These are phyloP conservation scores for Boletus sp. DNA, from an alignment of 768 basidiomycete genomes.

Conservation along the genomic window DNA sequence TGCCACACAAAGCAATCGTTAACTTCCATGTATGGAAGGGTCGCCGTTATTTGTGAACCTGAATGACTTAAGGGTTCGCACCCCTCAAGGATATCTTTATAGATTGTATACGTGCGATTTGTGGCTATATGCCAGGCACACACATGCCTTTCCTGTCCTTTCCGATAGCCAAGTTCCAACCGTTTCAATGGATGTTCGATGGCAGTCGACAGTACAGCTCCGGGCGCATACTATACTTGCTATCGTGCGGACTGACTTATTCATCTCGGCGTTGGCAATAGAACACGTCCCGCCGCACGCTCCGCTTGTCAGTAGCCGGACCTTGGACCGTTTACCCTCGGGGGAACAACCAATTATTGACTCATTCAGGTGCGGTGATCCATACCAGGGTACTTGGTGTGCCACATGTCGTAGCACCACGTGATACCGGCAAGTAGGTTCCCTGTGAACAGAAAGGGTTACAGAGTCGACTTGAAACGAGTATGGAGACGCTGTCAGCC, in stretches of 20 bases:
- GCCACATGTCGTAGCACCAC: slow-evolving; percentile 11
- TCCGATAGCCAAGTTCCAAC: slow-evolving; percentile 9
- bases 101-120: slow-evolving; percentile 3
- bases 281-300: slow-evolving; percentile 4
- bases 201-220: slow-evolving; percentile 5
- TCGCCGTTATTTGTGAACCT: slow-evolving; percentile 11
- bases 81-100: slow-evolving; percentile 14
- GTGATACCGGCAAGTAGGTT: slow-evolving; percentile 32
- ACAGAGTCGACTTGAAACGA: slow-evolving; percentile 20
- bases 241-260: slow-evolving; percentile 6
- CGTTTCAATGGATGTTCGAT: slow-evolving; percentile 7
- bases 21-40: slow-evolving; percentile 4
- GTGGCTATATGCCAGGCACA: slow-evolving; percentile 19
- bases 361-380: background rate
- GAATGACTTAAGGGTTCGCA: slow-evolving; percentile 6
- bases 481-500: slow-evolving; percentile 25
- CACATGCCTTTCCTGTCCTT: slow-evolving; percentile 9
- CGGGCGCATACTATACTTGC: slow-evolving; percentile 13
- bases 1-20: slow-evolving; percentile 1
- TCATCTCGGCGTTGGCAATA: slow-evolving; percentile 7
- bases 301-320: slow-evolving; percentile 16
- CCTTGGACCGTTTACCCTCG: slow-evolving; percentile 5
- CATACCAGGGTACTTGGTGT: background rate
- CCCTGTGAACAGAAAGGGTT: slow-evolving; percentile 16
- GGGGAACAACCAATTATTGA: background rate